Conservation (phyloP, 2,329 filamentous ascomycete species). For the Epichloe uncinata region DNA sequence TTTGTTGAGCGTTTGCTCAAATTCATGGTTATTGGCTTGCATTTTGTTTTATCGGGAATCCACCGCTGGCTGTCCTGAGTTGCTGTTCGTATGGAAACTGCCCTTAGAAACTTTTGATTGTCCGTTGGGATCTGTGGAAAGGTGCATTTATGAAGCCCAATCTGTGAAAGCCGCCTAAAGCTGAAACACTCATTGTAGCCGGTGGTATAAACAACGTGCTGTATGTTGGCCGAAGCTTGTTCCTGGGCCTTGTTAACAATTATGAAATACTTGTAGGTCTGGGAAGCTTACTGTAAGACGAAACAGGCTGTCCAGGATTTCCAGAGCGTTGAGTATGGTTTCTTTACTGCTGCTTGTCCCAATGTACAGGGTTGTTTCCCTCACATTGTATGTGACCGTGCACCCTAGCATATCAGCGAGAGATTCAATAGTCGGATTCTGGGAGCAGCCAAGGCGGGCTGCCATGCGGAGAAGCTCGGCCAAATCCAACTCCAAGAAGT, state of each 20-base stretch:
- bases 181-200: constrained; percentile 5
- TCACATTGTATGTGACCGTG: constrained; percentile 15
- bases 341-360: constrained; percentile 8
- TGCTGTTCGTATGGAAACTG: constrained; percentile 5
- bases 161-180: constrained; percentile 16
- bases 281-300: constrained; percentile 4
- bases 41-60: constrained; percentile 5
- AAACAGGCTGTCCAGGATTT: constrained; percentile 10
- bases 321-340: constrained; percentile 6
- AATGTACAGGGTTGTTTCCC: constrained; percentile 16
- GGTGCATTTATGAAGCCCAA: constrained; percentile 14
- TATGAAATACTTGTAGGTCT: not conserved
- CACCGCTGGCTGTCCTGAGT: constrained; percentile 2
- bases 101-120: constrained; percentile 4
- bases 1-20: not conserved
- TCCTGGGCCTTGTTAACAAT: constrained; percentile 5
- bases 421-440: not conserved
- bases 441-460: not conserved
- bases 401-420: not conserved
- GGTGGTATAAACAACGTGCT: constrained; percentile 14
- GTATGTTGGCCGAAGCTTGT: not conserved
- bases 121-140: constrained; percentile 6
- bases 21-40: not conserved
- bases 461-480: not conserved
- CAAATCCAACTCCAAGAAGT: not conserved